These are phyloP conservation scores for Exophiala spinifera DNA, from an alignment of 2,329 filamentous ascomycete species.

Conservation along the genomic window DNA sequence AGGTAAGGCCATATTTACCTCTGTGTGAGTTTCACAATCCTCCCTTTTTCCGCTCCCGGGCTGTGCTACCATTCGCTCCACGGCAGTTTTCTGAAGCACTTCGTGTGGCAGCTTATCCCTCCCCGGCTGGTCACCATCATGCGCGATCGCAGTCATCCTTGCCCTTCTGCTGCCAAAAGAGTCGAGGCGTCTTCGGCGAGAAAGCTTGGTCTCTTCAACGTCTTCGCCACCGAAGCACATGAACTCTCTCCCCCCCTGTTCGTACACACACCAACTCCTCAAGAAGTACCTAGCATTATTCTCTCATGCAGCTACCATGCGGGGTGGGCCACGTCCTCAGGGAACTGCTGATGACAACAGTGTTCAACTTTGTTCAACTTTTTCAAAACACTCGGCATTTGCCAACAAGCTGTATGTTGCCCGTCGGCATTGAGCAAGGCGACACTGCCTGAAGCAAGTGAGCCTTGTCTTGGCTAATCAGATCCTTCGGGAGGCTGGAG, in stretches of 20 bases:
- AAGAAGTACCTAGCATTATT: too few species aligned
- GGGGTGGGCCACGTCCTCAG: too few species aligned
- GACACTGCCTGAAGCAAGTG: slow-evolving; percentile 8
- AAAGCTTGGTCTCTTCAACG: slow-evolving; percentile 4
- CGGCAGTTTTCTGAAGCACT: not conserved
- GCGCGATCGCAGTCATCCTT: not conserved
- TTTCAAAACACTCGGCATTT: too few species aligned
- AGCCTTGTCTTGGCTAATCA: slow-evolving; percentile 12
- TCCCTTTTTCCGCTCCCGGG: slow-evolving; percentile 3
- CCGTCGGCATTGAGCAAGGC: not conserved
- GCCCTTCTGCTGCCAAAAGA: not conserved
- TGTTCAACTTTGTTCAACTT: too few species aligned
- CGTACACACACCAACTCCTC: not conserved
- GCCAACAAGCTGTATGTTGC: not conserved
- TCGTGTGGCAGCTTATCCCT: not conserved
- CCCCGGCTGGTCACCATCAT: not conserved
- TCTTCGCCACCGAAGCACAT: not conserved
- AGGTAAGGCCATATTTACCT: not conserved
- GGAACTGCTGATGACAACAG: too few species aligned
- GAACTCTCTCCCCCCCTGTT: not conserved
- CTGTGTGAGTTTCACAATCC: not conserved
- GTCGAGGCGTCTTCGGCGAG: not conserved
- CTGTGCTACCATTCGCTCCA: slow-evolving; percentile 5
- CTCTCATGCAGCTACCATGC: not conserved
- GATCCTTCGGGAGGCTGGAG: not conserved